A percentile compares a stretch with the other conserved stretches of the same genome.
phyloP scores from a whole-genome alignment of 75 land plant species.

The Pseudotsuga menziesii region DNA sequence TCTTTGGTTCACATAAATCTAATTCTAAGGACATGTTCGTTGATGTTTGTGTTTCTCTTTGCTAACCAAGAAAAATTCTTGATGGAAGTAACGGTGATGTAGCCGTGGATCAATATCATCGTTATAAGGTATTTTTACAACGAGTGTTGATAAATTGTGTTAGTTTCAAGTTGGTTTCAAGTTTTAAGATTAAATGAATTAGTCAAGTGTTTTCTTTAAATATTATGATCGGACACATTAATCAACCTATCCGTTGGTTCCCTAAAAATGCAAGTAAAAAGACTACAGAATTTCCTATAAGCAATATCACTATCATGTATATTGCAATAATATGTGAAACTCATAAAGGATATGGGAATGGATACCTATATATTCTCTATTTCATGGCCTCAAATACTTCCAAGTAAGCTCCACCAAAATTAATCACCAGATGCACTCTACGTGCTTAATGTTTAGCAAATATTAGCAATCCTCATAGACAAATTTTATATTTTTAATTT shows the following conservation, averaged over 20 bases:
- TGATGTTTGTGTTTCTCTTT: neutral
- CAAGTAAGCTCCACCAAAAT: neutral
- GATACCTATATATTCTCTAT: conserved; percentile 6
- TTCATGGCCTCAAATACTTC: neutral
- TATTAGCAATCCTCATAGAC: neutral
- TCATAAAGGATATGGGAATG: neutral
- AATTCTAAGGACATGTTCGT: neutral
- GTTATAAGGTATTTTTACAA: conserved; percentile 13
- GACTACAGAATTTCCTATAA: neutral
- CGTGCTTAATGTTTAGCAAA: too few species aligned
- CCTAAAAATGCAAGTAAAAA: too few species aligned
- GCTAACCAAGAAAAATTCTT: conserved; percentile 26
- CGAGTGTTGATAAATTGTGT: neutral
- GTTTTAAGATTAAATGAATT: too few species aligned
- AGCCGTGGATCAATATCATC: conserved; percentile 47
- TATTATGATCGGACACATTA: neutral
- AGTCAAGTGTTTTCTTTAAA: too few species aligned
- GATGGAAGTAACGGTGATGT: conserved; percentile 46
- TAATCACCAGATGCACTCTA: neutral
- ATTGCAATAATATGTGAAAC: neutral
- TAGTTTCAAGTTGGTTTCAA: too few species aligned
- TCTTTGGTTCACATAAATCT: neutral
- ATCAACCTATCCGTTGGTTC: neutral
- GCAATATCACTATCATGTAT: neutral
- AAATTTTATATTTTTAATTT: neutral